Evolutionary conservation across 306 rosid genomes (phyloP).

Genomic region (Cucurbita argyrosperma): DNA sequence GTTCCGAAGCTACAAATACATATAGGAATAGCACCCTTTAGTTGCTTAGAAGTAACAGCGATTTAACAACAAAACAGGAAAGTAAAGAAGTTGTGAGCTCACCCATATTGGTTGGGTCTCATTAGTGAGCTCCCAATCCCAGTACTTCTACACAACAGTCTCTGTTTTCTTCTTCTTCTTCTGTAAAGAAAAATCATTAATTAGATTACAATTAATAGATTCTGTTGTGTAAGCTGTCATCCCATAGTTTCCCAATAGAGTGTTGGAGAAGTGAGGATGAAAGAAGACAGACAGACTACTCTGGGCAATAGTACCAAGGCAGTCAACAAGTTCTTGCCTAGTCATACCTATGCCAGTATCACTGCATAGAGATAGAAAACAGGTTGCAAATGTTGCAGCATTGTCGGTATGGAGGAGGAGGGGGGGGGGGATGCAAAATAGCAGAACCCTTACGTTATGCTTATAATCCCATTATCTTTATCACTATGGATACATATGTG

Average conservation of each 20-base stretch:
- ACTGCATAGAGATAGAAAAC: slow-evolving; percentile 27
- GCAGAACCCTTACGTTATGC: slow-evolving; percentile 44
- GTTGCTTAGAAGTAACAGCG: background rate
- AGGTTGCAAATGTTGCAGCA: background rate
- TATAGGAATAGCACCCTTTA: background rate
- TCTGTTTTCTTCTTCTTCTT: slow-evolving; percentile 70
- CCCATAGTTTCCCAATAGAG: background rate
- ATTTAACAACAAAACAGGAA: background rate
- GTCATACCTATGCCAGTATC: slow-evolving; percentile 97
- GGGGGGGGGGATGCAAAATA: background rate
- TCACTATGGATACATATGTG: slow-evolving; percentile 76
- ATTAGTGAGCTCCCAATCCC: slow-evolving; percentile 96
- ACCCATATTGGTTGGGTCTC: slow-evolving; percentile 98
- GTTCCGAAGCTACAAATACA: slow-evolving; percentile 68
- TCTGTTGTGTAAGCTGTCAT: background rate
- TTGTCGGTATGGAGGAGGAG: background rate
- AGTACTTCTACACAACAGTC: slow-evolving; percentile 80
- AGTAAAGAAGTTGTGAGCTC: slow-evolving; percentile 11
- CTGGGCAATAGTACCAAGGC: slow-evolving; percentile 98
- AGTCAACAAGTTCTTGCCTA: slow-evolving; percentile 74
- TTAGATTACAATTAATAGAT: slow-evolving; percentile 4
- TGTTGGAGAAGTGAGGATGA: background rate
- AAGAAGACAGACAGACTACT: slow-evolving; percentile 34
- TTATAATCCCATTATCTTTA: slow-evolving; percentile 67
- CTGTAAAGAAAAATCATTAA: slow-evolving; percentile 26